phyloP scores from a whole-genome alignment of 2,329 filamentous ascomycete genomes.

The Phaeosphaeriaceae sp. region DNA sequence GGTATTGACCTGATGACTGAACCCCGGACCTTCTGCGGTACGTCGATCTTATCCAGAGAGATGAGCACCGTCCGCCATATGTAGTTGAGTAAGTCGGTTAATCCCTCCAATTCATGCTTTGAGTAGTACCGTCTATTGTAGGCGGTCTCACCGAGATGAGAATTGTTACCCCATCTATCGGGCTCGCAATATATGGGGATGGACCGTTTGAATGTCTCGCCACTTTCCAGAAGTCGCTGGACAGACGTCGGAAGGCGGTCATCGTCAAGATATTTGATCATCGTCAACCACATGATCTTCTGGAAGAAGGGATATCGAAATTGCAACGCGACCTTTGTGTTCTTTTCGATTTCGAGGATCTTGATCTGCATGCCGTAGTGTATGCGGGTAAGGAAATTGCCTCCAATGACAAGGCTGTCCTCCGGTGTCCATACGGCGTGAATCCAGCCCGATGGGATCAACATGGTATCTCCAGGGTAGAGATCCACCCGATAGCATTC shows the following conservation, averaged over 20 bases:
- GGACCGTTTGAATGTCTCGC: constrained; percentile 63
- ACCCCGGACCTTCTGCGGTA: constrained; percentile 64
- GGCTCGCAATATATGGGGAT: constrained; percentile 66
- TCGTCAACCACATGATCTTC: constrained; percentile 72
- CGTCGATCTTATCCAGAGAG: constrained; percentile 66
- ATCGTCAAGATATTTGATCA: constrained; percentile 68
- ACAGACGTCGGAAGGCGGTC: constrained; percentile 68
- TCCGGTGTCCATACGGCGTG: constrained; percentile 75
- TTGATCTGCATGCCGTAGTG: constrained; percentile 72
- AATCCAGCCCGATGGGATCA: constrained; percentile 76
- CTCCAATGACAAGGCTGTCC: constrained; percentile 74
- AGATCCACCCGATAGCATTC: constrained; percentile 73
- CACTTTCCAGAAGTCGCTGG: constrained; percentile 61
- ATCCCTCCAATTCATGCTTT: constrained; percentile 66
- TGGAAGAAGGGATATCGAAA: constrained; percentile 74
- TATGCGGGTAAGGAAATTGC: constrained; percentile 71
- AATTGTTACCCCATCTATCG: constrained; percentile 60
- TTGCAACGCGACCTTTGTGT: constrained; percentile 69
- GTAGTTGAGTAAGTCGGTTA: constrained; percentile 66
- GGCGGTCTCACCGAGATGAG: constrained; percentile 59
- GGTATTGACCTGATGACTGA: constrained; percentile 69
- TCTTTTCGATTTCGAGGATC: constrained; percentile 70
- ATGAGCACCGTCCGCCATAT: constrained; percentile 70
- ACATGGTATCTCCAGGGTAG: constrained; percentile 71
- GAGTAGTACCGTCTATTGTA: constrained; percentile 69